A percentile compares a stretch with the other conserved stretches of the same genome.
phyloP scores from a whole-genome alignment of 352 stramenopile species.

The Pythium dissotocum region DNA sequence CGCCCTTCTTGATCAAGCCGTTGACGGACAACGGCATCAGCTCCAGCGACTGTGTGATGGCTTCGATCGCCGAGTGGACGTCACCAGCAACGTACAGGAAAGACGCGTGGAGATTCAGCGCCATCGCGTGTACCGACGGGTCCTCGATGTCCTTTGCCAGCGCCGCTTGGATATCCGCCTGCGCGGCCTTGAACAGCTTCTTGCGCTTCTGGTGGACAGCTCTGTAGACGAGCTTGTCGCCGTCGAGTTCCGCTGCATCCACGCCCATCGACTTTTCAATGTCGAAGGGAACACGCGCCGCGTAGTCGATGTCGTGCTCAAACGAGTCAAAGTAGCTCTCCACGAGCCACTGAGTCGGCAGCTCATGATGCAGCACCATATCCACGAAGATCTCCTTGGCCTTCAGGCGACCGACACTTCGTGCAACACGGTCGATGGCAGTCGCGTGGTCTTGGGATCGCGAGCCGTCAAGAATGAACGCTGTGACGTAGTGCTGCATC shows the following conservation, averaged over 20 bases:
- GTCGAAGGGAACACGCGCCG: slow-evolving; percentile 53
- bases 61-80: slow-evolving; percentile 65
- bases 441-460: slow-evolving; percentile 66
- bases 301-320: slow-evolving; percentile 72
- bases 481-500: slow-evolving; percentile 83
- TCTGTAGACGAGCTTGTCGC: slow-evolving; percentile 54
- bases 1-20: slow-evolving; percentile 78
- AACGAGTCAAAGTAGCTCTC: slow-evolving; percentile 88
- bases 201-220: slow-evolving; percentile 71
- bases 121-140: slow-evolving; percentile 47
- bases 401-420: slow-evolving; percentile 57
- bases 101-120: slow-evolving; percentile 79
- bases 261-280: slow-evolving; percentile 54
- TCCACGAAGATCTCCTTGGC: slow-evolving; percentile 68
- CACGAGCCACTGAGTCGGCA: slow-evolving; percentile 77
- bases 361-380: slow-evolving; percentile 74
- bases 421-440: slow-evolving; percentile 73
- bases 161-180: slow-evolving; percentile 45
- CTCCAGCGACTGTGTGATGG: slow-evolving; percentile 60
- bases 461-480: slow-evolving; percentile 82
- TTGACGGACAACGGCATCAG: slow-evolving; percentile 62
- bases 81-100: slow-evolving; percentile 80
- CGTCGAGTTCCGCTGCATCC: slow-evolving; percentile 46
- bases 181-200: slow-evolving; percentile 49
- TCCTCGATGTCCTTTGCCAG: slow-evolving; percentile 43